These are phyloP conservation scores for Talaromyces sp. DNA, from an alignment of 2,329 filamentous ascomycete species.

Conservation along the genomic window DNA sequence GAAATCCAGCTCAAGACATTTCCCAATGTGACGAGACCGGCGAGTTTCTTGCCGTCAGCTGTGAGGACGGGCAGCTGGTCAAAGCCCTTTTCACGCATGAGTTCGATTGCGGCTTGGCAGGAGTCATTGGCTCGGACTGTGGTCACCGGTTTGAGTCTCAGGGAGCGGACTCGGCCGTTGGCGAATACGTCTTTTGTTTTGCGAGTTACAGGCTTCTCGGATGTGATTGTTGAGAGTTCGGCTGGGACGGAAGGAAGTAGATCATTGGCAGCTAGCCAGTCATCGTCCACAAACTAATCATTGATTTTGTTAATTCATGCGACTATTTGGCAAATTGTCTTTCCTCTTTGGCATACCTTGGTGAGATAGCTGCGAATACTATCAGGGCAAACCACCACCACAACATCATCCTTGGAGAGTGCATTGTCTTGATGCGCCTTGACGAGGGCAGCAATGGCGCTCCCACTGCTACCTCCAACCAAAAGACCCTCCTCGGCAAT, in stretches of 20 bases:
- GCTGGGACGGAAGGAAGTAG: slow-evolving; percentile 63
- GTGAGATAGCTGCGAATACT: slow-evolving; percentile 95
- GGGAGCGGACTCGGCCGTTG: slow-evolving; percentile 70
- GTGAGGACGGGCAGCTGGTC: slow-evolving; percentile 91
- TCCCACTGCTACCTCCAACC: slow-evolving; percentile 89
- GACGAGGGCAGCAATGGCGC: slow-evolving; percentile 77
- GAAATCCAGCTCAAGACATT: slow-evolving; percentile 91
- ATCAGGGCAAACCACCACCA: slow-evolving; percentile 89
- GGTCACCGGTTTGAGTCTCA: slow-evolving; percentile 89
- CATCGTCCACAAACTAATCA: slow-evolving; percentile 80
- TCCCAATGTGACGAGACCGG: slow-evolving; percentile 88
- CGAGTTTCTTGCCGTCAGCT: slow-evolving; percentile 64
- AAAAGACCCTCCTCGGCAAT: slow-evolving; percentile 93
- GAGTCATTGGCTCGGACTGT: slow-evolving; percentile 66
- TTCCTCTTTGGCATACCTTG: slow-evolving; percentile 51
- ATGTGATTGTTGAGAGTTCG: slow-evolving; percentile 31
- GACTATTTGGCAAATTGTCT: too few species aligned
- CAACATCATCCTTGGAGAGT: slow-evolving; percentile 76
- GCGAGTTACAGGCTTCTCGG: slow-evolving; percentile 31
- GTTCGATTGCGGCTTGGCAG: slow-evolving; percentile 87
- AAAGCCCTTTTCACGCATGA: slow-evolving; percentile 96
- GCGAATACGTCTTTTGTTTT: slow-evolving; percentile 63
- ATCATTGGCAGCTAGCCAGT: slow-evolving; percentile 96
- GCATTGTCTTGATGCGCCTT: slow-evolving; percentile 69
- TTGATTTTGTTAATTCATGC: slow-evolving; percentile 16